Base-by-base conservation (phyloP, 345 rosid genomes). In the Mangifera indica region DNA sequence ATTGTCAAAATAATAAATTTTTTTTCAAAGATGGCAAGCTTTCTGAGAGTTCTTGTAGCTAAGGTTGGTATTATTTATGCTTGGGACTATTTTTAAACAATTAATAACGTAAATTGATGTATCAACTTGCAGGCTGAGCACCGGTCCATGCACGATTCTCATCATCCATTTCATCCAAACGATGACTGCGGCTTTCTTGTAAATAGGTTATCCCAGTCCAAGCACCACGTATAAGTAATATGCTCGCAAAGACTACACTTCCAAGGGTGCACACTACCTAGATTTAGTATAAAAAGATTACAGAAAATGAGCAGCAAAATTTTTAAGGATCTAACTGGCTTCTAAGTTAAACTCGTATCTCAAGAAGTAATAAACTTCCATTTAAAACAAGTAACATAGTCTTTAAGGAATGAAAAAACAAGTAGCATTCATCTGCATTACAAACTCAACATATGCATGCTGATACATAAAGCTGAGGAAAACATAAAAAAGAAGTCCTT, bases 261-360 rank as follows among this genome's bases (percentile, higher is more conserved):
- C 90, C 95, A 49, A 89, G 87, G 56, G 92, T 86, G 80, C 95
- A 89, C 60, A 87, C 78, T 67, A 89, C 95, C 95, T 89, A 64
- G 24, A 51, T 22, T 58, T 51, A 53, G 46, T 34, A 18, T 11
- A 58, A 37, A 24, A 60, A 66, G 29, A n/a, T 55, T 4, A 24
- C 13, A 45, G 20, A 73, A 49, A 44, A 63, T 73, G 37, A 74
- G 63, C n/a, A 21, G 2, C 24, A 26, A 56, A 44, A 72, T 29
- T 44, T 11, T 49, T 9, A 71, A 26, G 26, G 42, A 66, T 21
- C 6, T 49, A 15, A 64, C 45, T 15, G 21, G 57, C 15, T 24
- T 56, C 20, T 18, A 58, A 20, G 26, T 66, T 48, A 52, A 46
- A 7, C 25, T 42, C 21, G 7, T 13, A 10, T 20, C n/a, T 46